These are phyloP conservation scores for Echria macrotheca DNA, from an alignment of 495 filamentous ascomycete species.

Conservation along the genomic window DNA sequence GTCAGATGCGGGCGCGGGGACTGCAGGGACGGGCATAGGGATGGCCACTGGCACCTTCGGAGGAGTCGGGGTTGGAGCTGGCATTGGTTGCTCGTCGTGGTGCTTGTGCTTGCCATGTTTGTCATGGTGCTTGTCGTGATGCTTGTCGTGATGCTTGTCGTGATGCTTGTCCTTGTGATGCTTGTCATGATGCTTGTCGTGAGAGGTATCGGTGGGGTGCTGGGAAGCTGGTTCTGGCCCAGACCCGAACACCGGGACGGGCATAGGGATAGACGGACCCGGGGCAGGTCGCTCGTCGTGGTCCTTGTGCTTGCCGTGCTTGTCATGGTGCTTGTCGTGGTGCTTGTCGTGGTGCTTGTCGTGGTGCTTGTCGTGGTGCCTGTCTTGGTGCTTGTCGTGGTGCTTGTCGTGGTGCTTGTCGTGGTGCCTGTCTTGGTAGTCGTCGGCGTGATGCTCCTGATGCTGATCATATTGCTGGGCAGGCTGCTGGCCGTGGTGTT, in stretches of 20 bases:
- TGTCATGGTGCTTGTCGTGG: neutral
- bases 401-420: neutral
- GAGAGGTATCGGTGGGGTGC: too few species aligned
- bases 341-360: neutral
- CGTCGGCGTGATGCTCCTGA: too few species aligned
- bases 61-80: too few species aligned
- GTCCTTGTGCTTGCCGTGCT: neutral
- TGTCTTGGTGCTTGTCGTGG: neutral
- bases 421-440: neutral
- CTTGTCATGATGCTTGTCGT: neutral
- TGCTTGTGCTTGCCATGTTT: neutral
- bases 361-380: neutral
- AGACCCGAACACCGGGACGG: too few species aligned
- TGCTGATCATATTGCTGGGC: too few species aligned
- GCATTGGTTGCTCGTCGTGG: too few species aligned
- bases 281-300: too few species aligned
- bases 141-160: neutral
- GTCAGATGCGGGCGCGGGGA: too few species aligned
- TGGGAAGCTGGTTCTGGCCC: too few species aligned
- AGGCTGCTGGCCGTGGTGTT: too few species aligned
- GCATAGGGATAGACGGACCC: neutral
- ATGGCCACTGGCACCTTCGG: neutral
- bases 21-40: neutral
- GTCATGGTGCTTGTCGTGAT: neutral
- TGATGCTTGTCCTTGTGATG: neutral